These are phyloP conservation scores for Avena atlantica DNA, from an alignment of 176 grass and related monocot genomes.

Conservation along the genomic window DNA sequence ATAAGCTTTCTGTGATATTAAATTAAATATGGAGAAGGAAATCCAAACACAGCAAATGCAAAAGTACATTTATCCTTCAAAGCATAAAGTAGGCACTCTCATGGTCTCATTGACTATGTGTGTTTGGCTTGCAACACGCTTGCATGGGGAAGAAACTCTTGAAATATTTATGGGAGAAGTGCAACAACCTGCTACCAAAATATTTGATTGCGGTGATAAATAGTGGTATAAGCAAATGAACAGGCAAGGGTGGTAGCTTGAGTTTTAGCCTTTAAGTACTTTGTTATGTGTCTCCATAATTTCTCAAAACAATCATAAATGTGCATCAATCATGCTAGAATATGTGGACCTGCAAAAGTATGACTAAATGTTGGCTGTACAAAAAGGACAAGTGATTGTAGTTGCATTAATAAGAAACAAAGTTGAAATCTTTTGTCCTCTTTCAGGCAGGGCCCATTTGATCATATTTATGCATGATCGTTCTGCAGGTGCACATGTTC, in stretches of 20 bases:
- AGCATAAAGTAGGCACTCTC: constrained; percentile 18
- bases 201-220: constrained; percentile 40
- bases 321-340: constrained; percentile 28
- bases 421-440: constrained; percentile 4
- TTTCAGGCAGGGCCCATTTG: not conserved
- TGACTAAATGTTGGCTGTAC: not conserved
- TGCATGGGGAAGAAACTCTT: constrained; percentile 26
- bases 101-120: not conserved
- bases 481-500: constrained; percentile 23
- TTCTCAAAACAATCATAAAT: constrained; percentile 6
- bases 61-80: constrained; percentile 15
- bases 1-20: constrained; percentile 2
- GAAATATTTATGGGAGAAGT: constrained; percentile 34
- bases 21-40: constrained; percentile 8
- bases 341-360: not conserved
- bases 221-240: constrained; percentile 7
- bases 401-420: not conserved
- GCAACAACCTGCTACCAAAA: not conserved
- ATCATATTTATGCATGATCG: not conserved
- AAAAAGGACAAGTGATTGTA: not conserved
- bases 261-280: constrained; percentile 7
- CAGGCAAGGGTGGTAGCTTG: not conserved
- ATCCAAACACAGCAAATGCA: constrained; percentile 13
- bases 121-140: not conserved
- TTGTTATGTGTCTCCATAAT: not conserved